Base-by-base conservation (phyloP, 2,329 filamentous ascomycete genomes). In the Juglanconis sp. region DNA sequence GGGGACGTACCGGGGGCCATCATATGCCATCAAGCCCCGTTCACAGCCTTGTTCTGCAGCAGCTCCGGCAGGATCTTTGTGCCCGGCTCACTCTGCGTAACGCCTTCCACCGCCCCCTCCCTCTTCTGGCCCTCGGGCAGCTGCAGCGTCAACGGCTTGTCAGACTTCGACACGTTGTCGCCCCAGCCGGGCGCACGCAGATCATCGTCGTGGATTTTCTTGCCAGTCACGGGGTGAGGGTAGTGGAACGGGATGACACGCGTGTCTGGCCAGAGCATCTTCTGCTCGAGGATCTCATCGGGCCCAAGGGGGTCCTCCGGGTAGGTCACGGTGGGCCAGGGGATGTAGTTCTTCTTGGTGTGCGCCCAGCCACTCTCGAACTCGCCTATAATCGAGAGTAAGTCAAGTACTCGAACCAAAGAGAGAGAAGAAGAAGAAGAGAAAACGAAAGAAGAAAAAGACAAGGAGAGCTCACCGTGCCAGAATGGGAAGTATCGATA, bases 401-500 rank as follows among this genome's bases (percentile, higher is more conserved):
- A 35, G 48, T 32, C 10, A 13, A 38, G 11, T 31, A 1, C 6
- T 30, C 24, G 24, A 31, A 49, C 24, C 24, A 30, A 49, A 24
- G 10, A 17, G 6, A 17, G 11, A 3, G 4, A 32, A 30, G 30
- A 15, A n/a, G 4, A n/a, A 4, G 47, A 11, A n/a, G 47, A 10
- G 15, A 32, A 24, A 8, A 10, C 35, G 11, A 9, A 32, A 2
- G 30, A 13, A 49, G 5, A 48, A 6, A 15, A 5, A 48, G 4
- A 48, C 4, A 48, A 7, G 24, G 49, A 17, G n/a, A 31, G 17
- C 50, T 52, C 35, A 52, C 50, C 60, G 68, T 84, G 81, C 81
- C 82, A 85, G 70, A 84, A 84, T 1, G 82, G 80, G 65, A 83
- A 83, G 68, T 84, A 84, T 47, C 80, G 77, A 63, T 82, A 76